phyloP scores from a whole-genome alignment of 2,329 filamentous ascomycete species.

The Chrysoporthe puriensis region DNA sequence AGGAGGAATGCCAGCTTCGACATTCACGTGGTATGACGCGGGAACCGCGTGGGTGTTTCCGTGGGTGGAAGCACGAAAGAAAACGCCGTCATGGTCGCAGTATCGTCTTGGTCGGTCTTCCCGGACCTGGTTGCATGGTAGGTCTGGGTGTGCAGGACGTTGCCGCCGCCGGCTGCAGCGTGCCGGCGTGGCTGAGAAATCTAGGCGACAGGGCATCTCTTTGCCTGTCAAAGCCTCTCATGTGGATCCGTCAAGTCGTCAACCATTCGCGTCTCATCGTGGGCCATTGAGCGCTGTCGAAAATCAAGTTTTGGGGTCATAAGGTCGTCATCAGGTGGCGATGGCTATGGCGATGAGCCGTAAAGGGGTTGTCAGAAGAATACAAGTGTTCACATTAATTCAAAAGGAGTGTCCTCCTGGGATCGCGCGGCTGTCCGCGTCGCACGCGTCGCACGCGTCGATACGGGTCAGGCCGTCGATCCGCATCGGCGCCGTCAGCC shows the following conservation, averaged over 20 bases:
- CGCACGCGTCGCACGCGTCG: constrained; percentile 14
- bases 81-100: constrained; percentile 9
- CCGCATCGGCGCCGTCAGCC: constrained; percentile 27
- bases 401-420: constrained; percentile 6
- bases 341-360: constrained; percentile 26
- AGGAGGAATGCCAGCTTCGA: not conserved
- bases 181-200: constrained; percentile 19
- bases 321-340: constrained; percentile 32
- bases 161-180: not conserved
- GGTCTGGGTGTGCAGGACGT: not conserved
- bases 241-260: constrained; percentile 50
- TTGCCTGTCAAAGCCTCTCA: constrained; percentile 30
- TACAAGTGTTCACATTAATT: constrained; percentile 26
- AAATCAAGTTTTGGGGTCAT: constrained; percentile 10
- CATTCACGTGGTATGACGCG: not conserved
- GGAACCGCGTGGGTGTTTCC: not conserved
- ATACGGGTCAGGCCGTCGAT: constrained; percentile 20
- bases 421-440: not conserved
- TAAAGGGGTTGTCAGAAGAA: constrained; percentile 29
- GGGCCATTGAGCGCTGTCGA: constrained; percentile 12
- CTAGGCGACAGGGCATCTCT: constrained; percentile 22
- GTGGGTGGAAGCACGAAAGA: constrained; percentile 14
- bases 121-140: constrained; percentile 10
- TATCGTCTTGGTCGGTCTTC: not conserved
- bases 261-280: constrained; percentile 49